These are phyloP conservation scores for Nidularia sp. DNA, from an alignment of 768 basidiomycete species.

Conservation along the genomic window DNA sequence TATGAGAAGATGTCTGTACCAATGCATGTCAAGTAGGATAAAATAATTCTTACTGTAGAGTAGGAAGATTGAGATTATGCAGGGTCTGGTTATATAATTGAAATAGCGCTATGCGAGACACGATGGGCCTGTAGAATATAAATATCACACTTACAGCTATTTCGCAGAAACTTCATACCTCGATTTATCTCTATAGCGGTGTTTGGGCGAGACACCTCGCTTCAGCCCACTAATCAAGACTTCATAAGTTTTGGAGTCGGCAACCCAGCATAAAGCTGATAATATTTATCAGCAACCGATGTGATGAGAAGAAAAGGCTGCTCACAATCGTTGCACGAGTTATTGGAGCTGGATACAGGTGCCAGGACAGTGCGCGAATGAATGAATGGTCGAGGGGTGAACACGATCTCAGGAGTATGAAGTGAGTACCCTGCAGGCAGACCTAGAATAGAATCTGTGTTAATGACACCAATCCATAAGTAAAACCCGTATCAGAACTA, in stretches of 20 bases:
- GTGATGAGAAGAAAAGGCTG: background rate
- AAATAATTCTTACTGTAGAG: constrained; percentile 4
- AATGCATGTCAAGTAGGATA: too few relatives aligned
- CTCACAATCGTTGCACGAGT: constrained; percentile 72
- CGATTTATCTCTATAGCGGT: constrained; percentile 57
- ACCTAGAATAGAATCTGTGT: constrained; percentile 21
- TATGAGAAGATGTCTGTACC: too few relatives aligned
- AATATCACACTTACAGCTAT: too few relatives aligned
- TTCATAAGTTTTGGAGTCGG: constrained; percentile 49
- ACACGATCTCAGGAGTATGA: constrained; percentile 45
- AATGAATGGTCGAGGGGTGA: constrained; percentile 57
- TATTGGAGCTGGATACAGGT: constrained; percentile 18
- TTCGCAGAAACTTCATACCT: constrained; percentile 32
- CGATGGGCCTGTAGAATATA: constrained; percentile 11
- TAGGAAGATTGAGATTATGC: constrained; percentile 6
- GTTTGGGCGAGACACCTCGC: constrained; percentile 72
- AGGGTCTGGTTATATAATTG: constrained; percentile 31
- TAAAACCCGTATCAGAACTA: constrained; percentile 8
- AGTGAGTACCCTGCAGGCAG: constrained; percentile 46
- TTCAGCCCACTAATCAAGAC: constrained; percentile 77
- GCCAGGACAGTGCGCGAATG: constrained; percentile 44
- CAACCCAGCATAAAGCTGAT: constrained; percentile 69
- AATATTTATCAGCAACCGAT: background rate
- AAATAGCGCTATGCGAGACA: constrained; percentile 41
- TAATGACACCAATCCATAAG: background rate